A percentile compares a stretch with the other conserved stretches of the same genome.
These are phyloP conservation scores for Lentinus tigrinus DNA, from an alignment of 768 basidiomycete genomes.

Conservation along the genomic window DNA sequence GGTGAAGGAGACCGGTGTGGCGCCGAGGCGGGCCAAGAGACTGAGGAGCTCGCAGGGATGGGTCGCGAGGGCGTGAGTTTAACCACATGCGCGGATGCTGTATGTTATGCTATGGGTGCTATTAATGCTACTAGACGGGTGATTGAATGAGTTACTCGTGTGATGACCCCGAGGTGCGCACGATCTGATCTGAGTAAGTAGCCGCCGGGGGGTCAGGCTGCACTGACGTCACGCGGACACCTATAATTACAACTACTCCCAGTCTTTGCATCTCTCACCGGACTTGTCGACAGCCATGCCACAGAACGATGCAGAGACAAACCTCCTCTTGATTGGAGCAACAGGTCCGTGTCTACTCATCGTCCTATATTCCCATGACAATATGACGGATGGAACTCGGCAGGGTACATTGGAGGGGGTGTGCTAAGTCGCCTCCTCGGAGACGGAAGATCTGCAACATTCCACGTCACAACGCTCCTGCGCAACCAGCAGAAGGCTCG, in stretches of 20 bases:
- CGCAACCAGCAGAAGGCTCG: conserved; percentile 40
- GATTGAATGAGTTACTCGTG: neutral
- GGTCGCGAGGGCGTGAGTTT: neutral
- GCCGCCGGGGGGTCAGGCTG: too few relatives aligned
- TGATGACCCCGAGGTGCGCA: too few relatives aligned
- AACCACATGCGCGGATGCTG: too few relatives aligned
- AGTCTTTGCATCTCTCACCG: too few relatives aligned
- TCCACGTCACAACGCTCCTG: conserved; percentile 43
- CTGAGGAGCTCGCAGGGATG: neutral
- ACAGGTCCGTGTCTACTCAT: neutral
- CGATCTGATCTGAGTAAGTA: too few relatives aligned
- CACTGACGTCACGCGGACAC: too few relatives aligned
- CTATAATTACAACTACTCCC: too few relatives aligned
- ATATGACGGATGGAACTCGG: neutral
- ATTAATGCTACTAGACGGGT: neutral
- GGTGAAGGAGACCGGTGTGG: too few relatives aligned
- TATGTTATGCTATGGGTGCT: too few relatives aligned
- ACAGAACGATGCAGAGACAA: neutral
- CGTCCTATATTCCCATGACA: neutral
- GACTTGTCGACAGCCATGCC: too few relatives aligned
- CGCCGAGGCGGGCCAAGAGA: neutral
- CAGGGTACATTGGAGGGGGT: conserved; percentile 57
- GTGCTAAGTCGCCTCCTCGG: conserved; percentile 44
- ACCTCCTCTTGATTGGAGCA: conserved; percentile 1
- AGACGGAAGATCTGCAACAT: conserved; percentile 32